Evolutionary conservation across 345 rosid genomes (phyloP).

Genomic region (Hibiscus mutabilis): DNA sequence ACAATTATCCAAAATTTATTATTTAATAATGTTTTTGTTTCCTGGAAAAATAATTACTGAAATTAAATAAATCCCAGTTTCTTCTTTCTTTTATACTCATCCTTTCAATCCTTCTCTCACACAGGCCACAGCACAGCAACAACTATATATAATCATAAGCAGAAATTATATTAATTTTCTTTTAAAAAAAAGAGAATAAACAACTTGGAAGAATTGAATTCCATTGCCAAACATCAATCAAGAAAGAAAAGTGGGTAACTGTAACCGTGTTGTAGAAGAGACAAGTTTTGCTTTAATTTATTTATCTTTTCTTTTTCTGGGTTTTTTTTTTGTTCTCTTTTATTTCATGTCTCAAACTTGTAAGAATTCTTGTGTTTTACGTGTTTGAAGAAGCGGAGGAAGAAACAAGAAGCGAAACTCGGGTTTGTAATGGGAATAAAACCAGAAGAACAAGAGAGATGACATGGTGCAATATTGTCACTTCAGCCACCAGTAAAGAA

Average conservation of each 20-base stretch:
- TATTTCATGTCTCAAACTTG: background rate
- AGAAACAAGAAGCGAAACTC: background rate
- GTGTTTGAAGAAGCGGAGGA: slow-evolving; percentile 15
- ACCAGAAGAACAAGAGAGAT: slow-evolving; percentile 28
- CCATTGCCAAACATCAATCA: slow-evolving; percentile 15
- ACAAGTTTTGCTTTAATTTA: slow-evolving; percentile 16
- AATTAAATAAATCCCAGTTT: background rate
- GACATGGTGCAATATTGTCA: slow-evolving; percentile 53
- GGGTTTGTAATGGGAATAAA: slow-evolving; percentile 17
- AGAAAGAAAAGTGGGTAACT: slow-evolving; percentile 15
- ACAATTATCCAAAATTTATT: slow-evolving; percentile 21
- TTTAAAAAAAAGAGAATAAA: background rate
- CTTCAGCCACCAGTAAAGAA: background rate
- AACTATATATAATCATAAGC: background rate
- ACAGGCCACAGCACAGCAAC: background rate
- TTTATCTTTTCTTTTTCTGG: background rate
- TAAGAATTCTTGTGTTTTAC: background rate
- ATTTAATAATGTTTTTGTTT: background rate
- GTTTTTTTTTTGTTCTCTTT: background rate
- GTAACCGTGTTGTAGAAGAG: slow-evolving; percentile 22
- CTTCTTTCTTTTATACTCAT: background rate
- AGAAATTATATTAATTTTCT: background rate
- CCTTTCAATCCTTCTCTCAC: background rate
- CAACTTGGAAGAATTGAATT: slow-evolving; percentile 24
- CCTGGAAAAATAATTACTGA: background rate